Base-by-base conservation (phyloP, 2,329 filamentous ascomycete genomes). In the Tolypocladium cylindrosporum region DNA sequence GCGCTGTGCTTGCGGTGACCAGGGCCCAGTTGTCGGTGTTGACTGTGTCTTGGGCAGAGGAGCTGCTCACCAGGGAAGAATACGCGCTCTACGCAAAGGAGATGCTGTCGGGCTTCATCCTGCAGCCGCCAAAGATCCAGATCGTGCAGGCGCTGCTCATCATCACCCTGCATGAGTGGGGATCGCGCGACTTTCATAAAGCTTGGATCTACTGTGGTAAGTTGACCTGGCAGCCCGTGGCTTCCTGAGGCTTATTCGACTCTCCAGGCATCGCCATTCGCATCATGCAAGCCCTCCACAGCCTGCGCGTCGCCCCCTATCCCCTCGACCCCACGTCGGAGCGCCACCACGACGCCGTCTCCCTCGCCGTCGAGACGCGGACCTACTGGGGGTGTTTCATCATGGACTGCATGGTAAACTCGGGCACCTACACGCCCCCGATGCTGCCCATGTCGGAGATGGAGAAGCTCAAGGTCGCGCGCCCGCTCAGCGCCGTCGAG, bases 311-410 rank as follows among this genome's bases (percentile, higher is more conserved):
- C 0, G 65, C 68, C 2, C 62, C 68, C 2, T 67, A 62, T 37
- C 65, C 67, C 2, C 61, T 70, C 4, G 68, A 71, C 41, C 61
- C 64, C 0, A 61, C 62, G 3, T 56, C 59, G 2, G 62, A 62
- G n/a, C 57, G 57, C 4, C 57, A 61, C 27, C 59, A 63, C 3
- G 60, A 69, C 21, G 36, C 62, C 39, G 43, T 67, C 8, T 63
- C 66, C 4, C 61, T 65, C 0, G 68, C 71, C 0, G 69, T 72
- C 4, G 69, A 75, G 42, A 74, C 72, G 2, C 63, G 75, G 1
- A 76, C 75, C 0, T 76, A 75, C 50, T 78, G 76, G 76, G 71
- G 71, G 0, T 77, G 75, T 60, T 77, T 76, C 56, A 71, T 78
- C 37, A 72, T 78, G 67, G 75, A 77, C 58, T 72, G 75, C 11